These are phyloP conservation scores for Pugionium dolabratum DNA, from an alignment of 345 rosid species.

Conservation along the genomic window DNA sequence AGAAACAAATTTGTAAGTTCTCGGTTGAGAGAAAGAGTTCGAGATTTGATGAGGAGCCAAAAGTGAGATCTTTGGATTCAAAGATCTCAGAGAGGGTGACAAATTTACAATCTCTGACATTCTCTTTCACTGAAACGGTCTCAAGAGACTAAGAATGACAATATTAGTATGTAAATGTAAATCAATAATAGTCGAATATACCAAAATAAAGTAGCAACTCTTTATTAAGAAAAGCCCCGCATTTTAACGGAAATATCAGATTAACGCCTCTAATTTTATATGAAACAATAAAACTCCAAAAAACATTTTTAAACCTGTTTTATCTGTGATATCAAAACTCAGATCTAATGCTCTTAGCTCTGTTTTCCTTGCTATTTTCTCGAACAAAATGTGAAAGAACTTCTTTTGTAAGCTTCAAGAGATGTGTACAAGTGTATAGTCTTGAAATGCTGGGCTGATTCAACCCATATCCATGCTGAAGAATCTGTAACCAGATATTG, in stretches of 20 bases:
- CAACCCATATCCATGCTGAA: not conserved
- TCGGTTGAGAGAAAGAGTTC: constrained; percentile 10
- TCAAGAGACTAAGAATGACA: not conserved
- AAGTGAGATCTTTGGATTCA: constrained; percentile 34
- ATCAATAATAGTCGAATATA: too few relatives aligned
- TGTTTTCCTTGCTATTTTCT: not conserved
- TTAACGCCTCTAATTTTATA: not conserved
- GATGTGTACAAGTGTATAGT: constrained; percentile 30
- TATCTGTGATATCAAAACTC: too few relatives aligned
- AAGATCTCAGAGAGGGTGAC: constrained; percentile 42
- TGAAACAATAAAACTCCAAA: not conserved
- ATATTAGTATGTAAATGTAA: too few relatives aligned
- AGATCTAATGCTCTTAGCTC: not conserved
- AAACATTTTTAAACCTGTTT: too few relatives aligned
- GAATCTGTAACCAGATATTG: not conserved
- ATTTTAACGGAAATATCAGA: constrained; percentile 4
- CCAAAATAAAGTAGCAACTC: too few relatives aligned
- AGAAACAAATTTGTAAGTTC: not conserved
- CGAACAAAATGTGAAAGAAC: too few relatives aligned
- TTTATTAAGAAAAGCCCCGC: not conserved
- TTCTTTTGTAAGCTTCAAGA: constrained; percentile 13
- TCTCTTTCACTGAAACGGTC: constrained; percentile 19
- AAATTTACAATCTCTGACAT: constrained; percentile 43
- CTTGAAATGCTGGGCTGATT: constrained; percentile 15
- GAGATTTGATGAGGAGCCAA: constrained; percentile 33